These are phyloP conservation scores for Phytophthora ohioensis DNA, from an alignment of 352 stramenopile genomes.

Conservation along the genomic window DNA sequence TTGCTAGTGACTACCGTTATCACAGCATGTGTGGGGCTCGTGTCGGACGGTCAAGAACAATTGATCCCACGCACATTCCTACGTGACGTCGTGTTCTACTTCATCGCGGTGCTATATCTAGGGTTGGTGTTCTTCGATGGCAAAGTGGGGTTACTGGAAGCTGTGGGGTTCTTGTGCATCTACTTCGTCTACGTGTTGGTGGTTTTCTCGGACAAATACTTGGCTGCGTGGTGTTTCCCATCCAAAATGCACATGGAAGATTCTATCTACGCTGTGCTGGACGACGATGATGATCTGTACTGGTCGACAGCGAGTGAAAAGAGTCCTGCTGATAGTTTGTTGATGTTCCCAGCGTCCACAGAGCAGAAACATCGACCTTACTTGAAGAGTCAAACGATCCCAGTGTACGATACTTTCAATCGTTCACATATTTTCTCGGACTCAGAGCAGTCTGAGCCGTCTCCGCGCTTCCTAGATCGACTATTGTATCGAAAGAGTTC, in stretches of 20 bases:
- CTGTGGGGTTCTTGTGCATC: constrained; percentile 76
- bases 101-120: constrained; percentile 73
- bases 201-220: constrained; percentile 70
- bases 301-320: constrained; percentile 43
- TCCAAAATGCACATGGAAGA: constrained; percentile 22
- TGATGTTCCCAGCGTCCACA: constrained; percentile 8
- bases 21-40: constrained; percentile 72
- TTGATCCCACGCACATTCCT: constrained; percentile 80
- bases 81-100: constrained; percentile 82
- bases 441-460: constrained; percentile 68
- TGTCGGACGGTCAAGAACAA: constrained; percentile 75
- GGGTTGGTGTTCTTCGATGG: constrained; percentile 79
- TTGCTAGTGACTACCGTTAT: constrained; percentile 84
- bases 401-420: constrained; percentile 44
- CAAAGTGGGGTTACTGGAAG: constrained; percentile 65
- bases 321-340: constrained; percentile 16
- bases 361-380: constrained; percentile 34
- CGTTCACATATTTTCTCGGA: constrained; percentile 48
- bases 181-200: constrained; percentile 68
- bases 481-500: constrained; percentile 66
- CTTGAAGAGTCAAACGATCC: constrained; percentile 45
- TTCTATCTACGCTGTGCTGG: constrained; percentile 27
- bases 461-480: constrained; percentile 40
- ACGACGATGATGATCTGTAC: constrained; percentile 48
- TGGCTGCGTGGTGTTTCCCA: constrained; percentile 42